Evolutionary conservation across 1,139 yeast species (phyloP).

Genomic region (Geotrichum cucujoidarum): DNA sequence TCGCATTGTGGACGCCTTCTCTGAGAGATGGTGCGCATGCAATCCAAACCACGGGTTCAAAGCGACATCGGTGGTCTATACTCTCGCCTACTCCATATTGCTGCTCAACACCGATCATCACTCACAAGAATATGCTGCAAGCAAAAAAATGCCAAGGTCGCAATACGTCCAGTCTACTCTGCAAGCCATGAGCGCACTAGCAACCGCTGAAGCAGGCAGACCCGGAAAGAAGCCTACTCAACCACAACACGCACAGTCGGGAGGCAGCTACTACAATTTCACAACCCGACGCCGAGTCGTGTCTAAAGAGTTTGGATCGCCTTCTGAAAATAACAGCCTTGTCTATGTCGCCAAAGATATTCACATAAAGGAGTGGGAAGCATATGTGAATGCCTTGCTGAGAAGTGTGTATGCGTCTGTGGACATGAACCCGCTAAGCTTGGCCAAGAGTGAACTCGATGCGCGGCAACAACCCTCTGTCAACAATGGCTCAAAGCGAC

Average conservation of each 20-base stretch:
- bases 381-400: conserved; percentile 24
- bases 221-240: not conserved
- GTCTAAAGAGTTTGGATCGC: conserved; percentile 25
- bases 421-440: conserved; percentile 29
- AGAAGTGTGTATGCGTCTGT: conserved; percentile 32
- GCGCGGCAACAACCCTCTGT: not conserved
- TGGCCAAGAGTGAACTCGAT: conserved; percentile 20
- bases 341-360: conserved; percentile 22
- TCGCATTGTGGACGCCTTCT: conserved; percentile 62
- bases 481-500: not conserved
- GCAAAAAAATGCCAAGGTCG: conserved; percentile 37
- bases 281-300: conserved; percentile 8
- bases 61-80: conserved; percentile 61
- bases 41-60: conserved; percentile 46
- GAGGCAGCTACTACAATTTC: not conserved
- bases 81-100: conserved; percentile 67
- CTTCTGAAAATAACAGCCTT: conserved; percentile 17
- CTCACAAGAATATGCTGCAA: conserved; percentile 30
- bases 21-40: conserved; percentile 60
- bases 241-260: not conserved
- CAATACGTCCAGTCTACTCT: conserved; percentile 31
- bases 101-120: conserved; percentile 52
- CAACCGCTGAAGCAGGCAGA: not conserved
- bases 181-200: conserved; percentile 20
- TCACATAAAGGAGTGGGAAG: conserved; percentile 30